phyloP scores from a whole-genome alignment of 2,329 filamentous ascomycete genomes.

The Paracorniculantispora psalliotae region DNA sequence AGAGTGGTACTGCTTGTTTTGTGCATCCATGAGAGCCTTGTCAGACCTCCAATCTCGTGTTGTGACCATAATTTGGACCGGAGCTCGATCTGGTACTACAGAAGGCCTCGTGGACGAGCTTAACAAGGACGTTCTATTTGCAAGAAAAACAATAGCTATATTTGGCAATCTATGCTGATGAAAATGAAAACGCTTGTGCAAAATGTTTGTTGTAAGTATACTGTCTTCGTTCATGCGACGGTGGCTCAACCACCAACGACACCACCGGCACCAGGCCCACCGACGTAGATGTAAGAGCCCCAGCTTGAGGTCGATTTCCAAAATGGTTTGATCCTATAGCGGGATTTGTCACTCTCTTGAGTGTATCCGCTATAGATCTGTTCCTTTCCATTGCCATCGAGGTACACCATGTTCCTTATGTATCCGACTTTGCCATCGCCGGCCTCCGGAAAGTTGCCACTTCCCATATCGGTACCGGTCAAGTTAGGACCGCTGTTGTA shows the following conservation, averaged over 20 bases:
- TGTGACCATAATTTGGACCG: too few relatives aligned
- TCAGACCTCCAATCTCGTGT: too few relatives aligned
- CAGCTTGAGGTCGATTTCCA: slow-evolving; percentile 17
- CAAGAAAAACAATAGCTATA: neutral
- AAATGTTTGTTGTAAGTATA: neutral
- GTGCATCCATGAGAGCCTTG: too few relatives aligned
- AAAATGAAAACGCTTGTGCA: neutral
- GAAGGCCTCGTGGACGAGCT: too few relatives aligned
- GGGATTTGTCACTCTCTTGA: slow-evolving; percentile 14
- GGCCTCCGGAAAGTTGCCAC: slow-evolving; percentile 19
- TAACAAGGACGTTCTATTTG: too few relatives aligned
- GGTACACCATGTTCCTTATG: slow-evolving; percentile 18
- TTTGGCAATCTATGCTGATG: neutral
- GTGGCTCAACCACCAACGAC: slow-evolving; percentile 17
- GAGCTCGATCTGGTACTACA: too few relatives aligned
- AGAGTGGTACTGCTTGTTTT: neutral
- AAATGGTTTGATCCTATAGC: slow-evolving; percentile 15
- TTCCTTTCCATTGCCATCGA: slow-evolving; percentile 5
- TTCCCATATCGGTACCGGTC: slow-evolving; percentile 21
- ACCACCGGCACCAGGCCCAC: slow-evolving; percentile 19
- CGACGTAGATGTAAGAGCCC: slow-evolving; percentile 18
- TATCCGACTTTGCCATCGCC: slow-evolving; percentile 18
- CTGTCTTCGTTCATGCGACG: too few relatives aligned
- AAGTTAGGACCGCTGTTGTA: slow-evolving; percentile 18
- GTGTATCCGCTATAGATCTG: slow-evolving; percentile 9